These are phyloP conservation scores for Oryza punctata DNA, from an alignment of 176 grass and related monocot genomes.

Conservation along the genomic window DNA sequence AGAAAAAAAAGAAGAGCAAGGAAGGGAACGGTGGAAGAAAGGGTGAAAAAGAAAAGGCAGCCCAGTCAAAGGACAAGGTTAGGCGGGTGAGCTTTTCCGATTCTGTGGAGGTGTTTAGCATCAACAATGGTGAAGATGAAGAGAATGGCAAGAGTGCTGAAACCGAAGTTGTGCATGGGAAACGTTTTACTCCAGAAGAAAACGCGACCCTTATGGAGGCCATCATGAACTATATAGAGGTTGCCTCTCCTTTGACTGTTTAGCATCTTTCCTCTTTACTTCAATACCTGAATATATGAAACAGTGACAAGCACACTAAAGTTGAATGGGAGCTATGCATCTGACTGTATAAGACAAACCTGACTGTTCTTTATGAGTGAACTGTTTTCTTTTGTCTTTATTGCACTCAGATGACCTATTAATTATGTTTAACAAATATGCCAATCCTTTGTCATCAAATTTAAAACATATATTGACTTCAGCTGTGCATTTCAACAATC, in stretches of 20 bases:
- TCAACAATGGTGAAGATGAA: conserved; percentile 7
- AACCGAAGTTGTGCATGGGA: conserved; percentile 48
- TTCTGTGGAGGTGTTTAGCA: conserved; percentile 58
- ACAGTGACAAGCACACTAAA: not conserved
- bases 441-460: not conserved
- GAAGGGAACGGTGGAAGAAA: conserved; percentile 28
- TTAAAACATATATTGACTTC: not conserved
- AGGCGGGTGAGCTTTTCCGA: conserved; percentile 66
- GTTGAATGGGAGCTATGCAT: not conserved
- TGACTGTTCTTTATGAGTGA: conserved; percentile 9
- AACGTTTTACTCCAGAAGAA: conserved; percentile 66
- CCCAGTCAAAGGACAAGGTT: conserved; percentile 33
- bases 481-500: conserved; percentile 4
- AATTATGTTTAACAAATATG: conserved; percentile 1
- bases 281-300: not conserved
- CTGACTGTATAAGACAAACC: not conserved
- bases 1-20: conserved; percentile 40
- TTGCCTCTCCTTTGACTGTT: conserved; percentile 33
- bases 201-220: conserved; percentile 51
- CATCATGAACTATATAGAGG: conserved; percentile 56
- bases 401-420: not conserved
- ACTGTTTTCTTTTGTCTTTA: not conserved
- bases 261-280: not conserved
- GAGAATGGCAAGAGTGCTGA: conserved; percentile 1
- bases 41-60: conserved; percentile 44